Evolutionary conservation across 192 early-diverging fungal species (phyloP).

Genomic region (Entomortierella parvispora): DNA sequence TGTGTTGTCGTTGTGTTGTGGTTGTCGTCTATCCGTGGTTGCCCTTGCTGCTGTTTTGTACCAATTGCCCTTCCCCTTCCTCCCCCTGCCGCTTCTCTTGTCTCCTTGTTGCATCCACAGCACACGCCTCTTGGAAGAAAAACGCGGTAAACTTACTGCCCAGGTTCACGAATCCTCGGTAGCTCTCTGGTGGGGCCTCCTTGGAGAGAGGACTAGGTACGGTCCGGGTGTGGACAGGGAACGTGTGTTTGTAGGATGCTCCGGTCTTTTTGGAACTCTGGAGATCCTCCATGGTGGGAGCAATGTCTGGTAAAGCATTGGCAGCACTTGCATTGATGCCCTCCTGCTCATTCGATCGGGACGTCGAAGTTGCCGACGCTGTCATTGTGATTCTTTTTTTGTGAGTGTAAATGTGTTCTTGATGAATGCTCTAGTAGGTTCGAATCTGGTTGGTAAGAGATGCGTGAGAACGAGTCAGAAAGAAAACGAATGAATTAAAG

Average conservation of each 20-base stretch:
- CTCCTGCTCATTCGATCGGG: not conserved
- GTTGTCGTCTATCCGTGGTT: not conserved
- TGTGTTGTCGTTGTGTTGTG: not conserved
- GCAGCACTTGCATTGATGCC: not conserved
- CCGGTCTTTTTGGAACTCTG: conserved; percentile 16
- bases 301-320: conserved; percentile 11
- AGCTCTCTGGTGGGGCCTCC: conserved; percentile 86
- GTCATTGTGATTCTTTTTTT: not conserved
- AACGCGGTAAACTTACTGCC: conserved; percentile 55
- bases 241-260: conserved; percentile 49
- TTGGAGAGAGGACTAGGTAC: conserved; percentile 82
- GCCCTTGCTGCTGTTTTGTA: no score
- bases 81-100: not conserved
- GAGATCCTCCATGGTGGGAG: conserved; percentile 10
- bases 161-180: conserved; percentile 86
- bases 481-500: not conserved
- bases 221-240: conserved; percentile 70
- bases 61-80: not conserved
- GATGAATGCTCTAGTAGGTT: not conserved
- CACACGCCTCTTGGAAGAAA: not conserved
- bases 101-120: not conserved
- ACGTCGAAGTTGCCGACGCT: not conserved
- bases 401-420: not conserved
- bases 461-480: not conserved
- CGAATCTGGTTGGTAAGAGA: not conserved